Base-by-base conservation (phyloP, 2,329 filamentous ascomycete genomes). In the Fusarium nanum region DNA sequence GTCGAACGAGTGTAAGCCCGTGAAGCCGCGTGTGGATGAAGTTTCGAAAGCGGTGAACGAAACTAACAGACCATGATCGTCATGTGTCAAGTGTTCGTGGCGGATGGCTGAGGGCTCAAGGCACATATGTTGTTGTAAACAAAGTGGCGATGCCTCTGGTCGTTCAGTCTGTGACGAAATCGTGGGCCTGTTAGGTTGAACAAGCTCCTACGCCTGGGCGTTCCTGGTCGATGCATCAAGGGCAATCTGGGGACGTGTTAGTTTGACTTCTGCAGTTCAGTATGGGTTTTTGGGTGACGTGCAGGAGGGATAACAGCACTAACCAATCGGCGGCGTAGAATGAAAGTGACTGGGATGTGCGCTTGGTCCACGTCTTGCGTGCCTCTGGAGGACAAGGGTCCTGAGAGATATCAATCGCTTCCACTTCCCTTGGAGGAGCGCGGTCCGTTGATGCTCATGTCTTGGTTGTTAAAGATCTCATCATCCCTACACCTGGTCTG, bases 291-390 rank as follows among this genome's bases (percentile, higher is more conserved):
- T 67, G 64, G 60, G 68, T 71, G 68, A 71, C 68, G 72, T 75
- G 72, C 72, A 74, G 72, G 56, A 64, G 57, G 47, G 37, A 60
- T 27, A 46, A 55, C 54, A 66, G 61, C 54, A 59, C 53, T 56
- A 62, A 41, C 72, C 72, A 74, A 74, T 75, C 72, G 65, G 64
- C 47, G 67, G 22, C 30, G 46, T 23, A 67, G 41, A 56, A 46
- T 20, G 32, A 45, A 47, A 40, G 22, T 37, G 56, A 72, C 56
- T 52, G 65, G 71, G 60, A 61, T 67, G 52, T 50, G 42, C 70
- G 72, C 72, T 74, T 65, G 72, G 72, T 70, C 72, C 72, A 74
- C 27, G 56, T 53, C 67, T 71, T 70, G 57, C 40, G 64, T 63
- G 64, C 56, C 57, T 70, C 22, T 59, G 47, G 34, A 57, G 46